phyloP scores from a whole-genome alignment of 163 green algal genomes.

The Scenedesmus sp. region DNA sequence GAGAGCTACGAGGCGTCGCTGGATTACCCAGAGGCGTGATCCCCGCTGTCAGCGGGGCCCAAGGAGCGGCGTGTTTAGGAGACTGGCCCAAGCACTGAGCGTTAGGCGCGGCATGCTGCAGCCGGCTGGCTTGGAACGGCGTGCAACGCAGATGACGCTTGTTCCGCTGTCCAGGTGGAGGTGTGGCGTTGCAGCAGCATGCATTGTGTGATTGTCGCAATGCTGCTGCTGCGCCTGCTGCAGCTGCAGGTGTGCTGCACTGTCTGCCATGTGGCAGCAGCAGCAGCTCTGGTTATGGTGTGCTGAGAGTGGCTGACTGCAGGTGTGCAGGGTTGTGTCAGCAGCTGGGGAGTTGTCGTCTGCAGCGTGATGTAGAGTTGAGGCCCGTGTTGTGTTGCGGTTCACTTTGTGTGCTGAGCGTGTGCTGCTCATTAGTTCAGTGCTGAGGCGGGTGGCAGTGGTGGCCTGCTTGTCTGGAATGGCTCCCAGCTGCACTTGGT shows the following conservation, averaged over 20 bases:
- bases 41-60: not conserved
- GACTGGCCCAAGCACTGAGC: not conserved
- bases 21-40: constrained; percentile 63
- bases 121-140: not conserved
- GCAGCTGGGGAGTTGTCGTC: not conserved
- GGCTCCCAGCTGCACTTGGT: not conserved
- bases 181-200: not conserved
- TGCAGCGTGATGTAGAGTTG: not conserved
- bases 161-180: too few species aligned
- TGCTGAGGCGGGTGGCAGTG: not conserved
- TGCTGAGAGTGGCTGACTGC: not conserved
- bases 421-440: not conserved
- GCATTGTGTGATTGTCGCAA: not conserved
- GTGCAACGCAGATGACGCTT: too few species aligned
- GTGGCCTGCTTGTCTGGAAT: not conserved
- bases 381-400: not conserved
- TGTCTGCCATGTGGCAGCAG: not conserved
- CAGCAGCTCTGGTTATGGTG: not conserved
- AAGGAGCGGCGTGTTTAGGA: not conserved
- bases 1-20: constrained; percentile 73
- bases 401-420: not conserved
- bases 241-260: not conserved
- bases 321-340: not conserved
- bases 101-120: not conserved
- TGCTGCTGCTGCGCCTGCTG: not conserved